Evolutionary conservation across 176 grass and related monocot species (phyloP).

Genomic region (Oryza nivara): DNA sequence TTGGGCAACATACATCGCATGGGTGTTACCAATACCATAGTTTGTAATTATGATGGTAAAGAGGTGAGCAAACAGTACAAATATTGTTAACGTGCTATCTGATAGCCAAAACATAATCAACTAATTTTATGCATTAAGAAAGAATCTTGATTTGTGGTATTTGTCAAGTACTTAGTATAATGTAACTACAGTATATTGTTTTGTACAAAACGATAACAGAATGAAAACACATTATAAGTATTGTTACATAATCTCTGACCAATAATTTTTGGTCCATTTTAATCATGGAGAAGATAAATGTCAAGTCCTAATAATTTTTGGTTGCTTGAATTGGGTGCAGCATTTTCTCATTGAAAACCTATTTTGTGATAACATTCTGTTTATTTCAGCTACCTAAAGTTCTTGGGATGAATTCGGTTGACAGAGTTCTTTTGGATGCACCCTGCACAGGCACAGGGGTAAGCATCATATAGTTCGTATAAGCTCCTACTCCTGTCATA

Average conservation of each 20-base stretch:
- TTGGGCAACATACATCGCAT: slow-evolving; percentile 94
- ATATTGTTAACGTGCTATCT: not conserved
- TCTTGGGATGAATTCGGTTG: slow-evolving; percentile 87
- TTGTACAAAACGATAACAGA: slow-evolving; percentile 20
- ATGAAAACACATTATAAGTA: not conserved
- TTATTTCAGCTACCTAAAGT: slow-evolving; percentile 80
- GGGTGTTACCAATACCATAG: slow-evolving; percentile 90
- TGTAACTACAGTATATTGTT: slow-evolving; percentile 6
- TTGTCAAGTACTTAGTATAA: not conserved
- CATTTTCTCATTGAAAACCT: not conserved
- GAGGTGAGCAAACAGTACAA: slow-evolving; percentile 58
- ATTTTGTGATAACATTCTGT: slow-evolving; percentile 11
- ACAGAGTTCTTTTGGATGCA: slow-evolving; percentile 96
- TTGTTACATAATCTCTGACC: not conserved
- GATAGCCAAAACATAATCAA: not conserved
- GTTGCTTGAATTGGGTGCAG: not conserved
- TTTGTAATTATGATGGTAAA: slow-evolving; percentile 96
- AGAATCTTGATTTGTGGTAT: not conserved
- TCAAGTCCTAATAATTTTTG: not conserved
- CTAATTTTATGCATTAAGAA: slow-evolving; percentile 1
- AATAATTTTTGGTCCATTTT: slow-evolving; percentile 9
- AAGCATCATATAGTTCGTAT: slow-evolving; percentile 28
- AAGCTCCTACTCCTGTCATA: slow-evolving; percentile 22
- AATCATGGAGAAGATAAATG: not conserved
- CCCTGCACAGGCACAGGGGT: slow-evolving; percentile 95